Percentiles rank a stretch among this genome's conserved stretches.
These are phyloP conservation scores for Detonula confervacea DNA, from an alignment of 352 stramenopile genomes.

Conservation along the genomic window DNA sequence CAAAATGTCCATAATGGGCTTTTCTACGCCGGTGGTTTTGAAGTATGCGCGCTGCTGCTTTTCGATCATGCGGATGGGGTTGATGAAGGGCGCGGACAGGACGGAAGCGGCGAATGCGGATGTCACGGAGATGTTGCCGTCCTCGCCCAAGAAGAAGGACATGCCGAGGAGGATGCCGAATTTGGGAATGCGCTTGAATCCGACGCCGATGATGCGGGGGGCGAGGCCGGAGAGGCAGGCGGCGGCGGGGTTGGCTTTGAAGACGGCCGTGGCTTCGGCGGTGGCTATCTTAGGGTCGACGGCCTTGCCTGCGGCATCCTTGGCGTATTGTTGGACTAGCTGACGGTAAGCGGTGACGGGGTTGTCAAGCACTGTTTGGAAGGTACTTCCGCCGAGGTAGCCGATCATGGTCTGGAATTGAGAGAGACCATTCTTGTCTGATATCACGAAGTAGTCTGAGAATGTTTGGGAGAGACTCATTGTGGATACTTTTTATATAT, in stretches of 20 bases:
- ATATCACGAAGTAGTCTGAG: constrained; percentile 81
- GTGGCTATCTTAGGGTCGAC: constrained; percentile 82
- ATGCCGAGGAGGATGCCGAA: constrained; percentile 85
- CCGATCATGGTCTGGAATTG: constrained; percentile 86
- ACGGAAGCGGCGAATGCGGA: constrained; percentile 81
- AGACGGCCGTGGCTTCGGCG: constrained; percentile 78
- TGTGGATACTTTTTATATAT: too few relatives aligned
- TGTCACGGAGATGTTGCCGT: constrained; percentile 51
- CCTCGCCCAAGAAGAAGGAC: constrained; percentile 84
- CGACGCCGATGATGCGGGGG: constrained; percentile 83
- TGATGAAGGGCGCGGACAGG: constrained; percentile 85
- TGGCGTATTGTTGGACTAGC: constrained; percentile 86
- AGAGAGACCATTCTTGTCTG: constrained; percentile 80
- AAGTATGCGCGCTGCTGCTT: constrained; percentile 87
- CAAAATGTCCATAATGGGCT: constrained; percentile 86
- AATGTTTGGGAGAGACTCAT: constrained; percentile 53
- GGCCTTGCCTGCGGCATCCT: constrained; percentile 80
- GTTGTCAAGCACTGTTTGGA: constrained; percentile 87
- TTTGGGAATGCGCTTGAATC: constrained; percentile 87
- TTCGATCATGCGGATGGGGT: constrained; percentile 88
- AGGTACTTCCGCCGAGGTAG: constrained; percentile 83
- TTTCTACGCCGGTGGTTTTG: constrained; percentile 81
- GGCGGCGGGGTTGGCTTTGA: constrained; percentile 67
- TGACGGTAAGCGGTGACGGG: constrained; percentile 86
- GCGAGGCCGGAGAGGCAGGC: constrained; percentile 73